Evolutionary conservation across 2,329 filamentous ascomycete species (phyloP), one percentile per base, ranked within the genome.

Genomic region (Arthroderma sp.): DNA sequence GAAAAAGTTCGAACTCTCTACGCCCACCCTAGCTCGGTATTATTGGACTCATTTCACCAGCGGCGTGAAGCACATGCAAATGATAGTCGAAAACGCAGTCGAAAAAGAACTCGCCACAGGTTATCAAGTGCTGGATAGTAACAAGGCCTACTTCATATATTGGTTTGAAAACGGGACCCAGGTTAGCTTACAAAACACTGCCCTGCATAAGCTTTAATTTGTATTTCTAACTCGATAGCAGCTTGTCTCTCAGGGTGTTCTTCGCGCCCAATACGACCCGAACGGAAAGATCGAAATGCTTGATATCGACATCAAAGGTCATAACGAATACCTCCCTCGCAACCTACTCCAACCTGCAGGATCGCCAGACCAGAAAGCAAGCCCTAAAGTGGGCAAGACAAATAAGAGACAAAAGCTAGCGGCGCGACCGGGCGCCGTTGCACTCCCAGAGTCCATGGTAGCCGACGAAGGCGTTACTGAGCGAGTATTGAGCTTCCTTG

Each of bases 21-120:
- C 78, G 47, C 77, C 87, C 3, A 84, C 84, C 1, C 71, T 98
- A 38, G 78, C 89, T 31, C 80, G 89, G 56, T 96, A 91, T 62
- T 95, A 94, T 60, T 79, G 83, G 55, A 88, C 85, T 0, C 83
- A 94, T 56, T 95, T 91, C 59, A 81, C 82, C 46, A 89, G 85
- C 49, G 88, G 87, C 5, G 80, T 95, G 45, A 82, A 77, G 53
- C 85, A 80, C 44, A 85, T 96, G 54, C 86, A 94, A 60, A 75
- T 96, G 59, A 78, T 87, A 22, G 74, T 94, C 55, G 87, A 94
- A 54, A 80, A 78, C 33, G 67, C 74, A 10, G 68, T 65, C 29
- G 77, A 82, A 52, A 70, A 65, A 33, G 65, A 69, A 38, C 61
- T 83, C 32, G 70, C 74, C 1, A 76, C 74, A 46, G 78, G 81